Base-by-base conservation (phyloP, 2,329 filamentous ascomycete genomes). In the Fusarium begoniae region DNA sequence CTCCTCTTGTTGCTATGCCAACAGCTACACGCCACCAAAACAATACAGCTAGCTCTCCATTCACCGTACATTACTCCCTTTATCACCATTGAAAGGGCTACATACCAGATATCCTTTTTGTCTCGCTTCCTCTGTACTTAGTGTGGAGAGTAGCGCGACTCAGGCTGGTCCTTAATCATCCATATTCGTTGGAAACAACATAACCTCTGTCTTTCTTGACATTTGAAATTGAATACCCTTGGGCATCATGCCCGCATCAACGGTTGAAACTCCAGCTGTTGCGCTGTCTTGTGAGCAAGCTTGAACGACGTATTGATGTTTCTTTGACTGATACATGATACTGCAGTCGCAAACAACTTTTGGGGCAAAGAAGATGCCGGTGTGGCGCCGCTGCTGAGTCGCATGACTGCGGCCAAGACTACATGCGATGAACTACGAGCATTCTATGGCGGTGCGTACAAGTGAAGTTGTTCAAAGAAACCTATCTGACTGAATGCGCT, bases 341-440 rank as follows among this genome's bases (percentile, higher is more conserved):
- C 41, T 45, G 6, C 57, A 95, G 95, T 99, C 86, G 96, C 96
- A 79, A 99, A 99, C 86, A 99, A 99, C 83, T 99, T 99, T 84
- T 99, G 96, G 96, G 96, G 96, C 74, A 98, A 97, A 87, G 96
- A 98, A 82, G 96, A 99, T 87, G 96, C 96, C 58, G 97, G 96
- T 81, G 95, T 99, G 80, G 88, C 89, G 51, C 97, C 96, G 66
- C 90, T 99, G 80, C 89, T 99, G 37, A 94, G 96, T 82, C 96
- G 96, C 80, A 97, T 99, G 94, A 92, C 94, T 80, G 92, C 92
- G 83, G 94, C 96, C 55, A 99, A 99, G 87, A 91, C 93, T 79
- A 98, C 96, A 32, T 95, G 93, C 81, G 97, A 99, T 83, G 96
- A 99, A 84, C 84, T 99, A 57, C 96, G 94, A 81, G 87, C 92